phyloP scores from a whole-genome alignment of 495 filamentous ascomycete genomes.

The Bryoglossum gracile region DNA sequence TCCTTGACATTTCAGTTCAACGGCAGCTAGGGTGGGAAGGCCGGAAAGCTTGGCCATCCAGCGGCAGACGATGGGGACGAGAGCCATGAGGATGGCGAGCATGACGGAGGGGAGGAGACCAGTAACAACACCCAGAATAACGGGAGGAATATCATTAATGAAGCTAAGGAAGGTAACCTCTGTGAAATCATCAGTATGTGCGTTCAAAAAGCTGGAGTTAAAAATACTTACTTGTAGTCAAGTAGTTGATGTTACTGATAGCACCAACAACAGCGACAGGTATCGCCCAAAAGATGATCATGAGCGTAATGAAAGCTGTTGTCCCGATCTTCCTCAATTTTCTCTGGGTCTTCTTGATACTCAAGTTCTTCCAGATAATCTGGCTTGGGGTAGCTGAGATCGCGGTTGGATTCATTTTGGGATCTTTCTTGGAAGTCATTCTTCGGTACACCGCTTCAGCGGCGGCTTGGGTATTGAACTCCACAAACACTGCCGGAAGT shows the following conservation, averaged over 20 bases:
- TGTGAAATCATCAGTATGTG: constrained; percentile 2
- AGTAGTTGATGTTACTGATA: constrained; percentile 78
- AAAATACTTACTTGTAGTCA: constrained; percentile 43
- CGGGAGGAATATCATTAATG: constrained; percentile 57
- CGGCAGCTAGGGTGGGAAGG: constrained; percentile 62
- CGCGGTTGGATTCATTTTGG: constrained; percentile 83
- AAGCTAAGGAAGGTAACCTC: constrained; percentile 44
- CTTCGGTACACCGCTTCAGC: constrained; percentile 81
- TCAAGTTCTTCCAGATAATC: constrained; percentile 82
- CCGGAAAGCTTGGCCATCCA: constrained; percentile 67
- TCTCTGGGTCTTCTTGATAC: constrained; percentile 79
- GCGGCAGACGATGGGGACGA: constrained; percentile 78
- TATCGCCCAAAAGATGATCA: constrained; percentile 96
- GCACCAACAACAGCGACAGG: constrained; percentile 80
- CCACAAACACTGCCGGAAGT: constrained; percentile 77
- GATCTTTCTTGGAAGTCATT: constrained; percentile 73
- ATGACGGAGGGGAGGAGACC: constrained; percentile 75
- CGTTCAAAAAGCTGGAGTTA: no score
- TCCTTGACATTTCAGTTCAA: constrained; percentile 82
- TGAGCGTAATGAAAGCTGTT: constrained; percentile 58
- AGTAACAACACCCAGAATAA: constrained; percentile 74
- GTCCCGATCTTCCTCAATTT: constrained; percentile 62
- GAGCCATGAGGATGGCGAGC: constrained; percentile 77
- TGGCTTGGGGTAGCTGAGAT: constrained; percentile 77
- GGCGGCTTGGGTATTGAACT: constrained; percentile 71